These are phyloP conservation scores for Penicillium bovifimosum DNA, from an alignment of 495 filamentous ascomycete species.

Conservation along the genomic window DNA sequence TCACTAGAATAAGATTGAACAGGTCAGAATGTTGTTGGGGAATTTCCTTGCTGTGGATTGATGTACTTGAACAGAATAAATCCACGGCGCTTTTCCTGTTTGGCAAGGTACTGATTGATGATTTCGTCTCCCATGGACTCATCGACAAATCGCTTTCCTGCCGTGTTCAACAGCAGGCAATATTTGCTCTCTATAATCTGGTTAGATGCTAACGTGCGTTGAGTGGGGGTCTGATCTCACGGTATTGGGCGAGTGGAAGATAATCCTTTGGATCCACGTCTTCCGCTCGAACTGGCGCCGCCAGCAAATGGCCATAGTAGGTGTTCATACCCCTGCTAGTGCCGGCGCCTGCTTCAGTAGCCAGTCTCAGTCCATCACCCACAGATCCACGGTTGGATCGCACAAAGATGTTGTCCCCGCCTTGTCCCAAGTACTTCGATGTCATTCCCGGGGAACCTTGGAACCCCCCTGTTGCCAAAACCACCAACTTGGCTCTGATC, in stretches of 20 bases:
- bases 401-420: conserved; percentile 24
- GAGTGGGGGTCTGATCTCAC: not conserved
- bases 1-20: conserved; percentile 9
- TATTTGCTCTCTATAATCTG: conserved; percentile 19
- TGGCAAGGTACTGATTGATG: conserved; percentile 27
- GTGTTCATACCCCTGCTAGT: conserved; percentile 23
- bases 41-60: not conserved
- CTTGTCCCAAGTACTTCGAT: conserved; percentile 17
- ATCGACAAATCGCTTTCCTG: conserved; percentile 18
- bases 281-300: conserved; percentile 16
- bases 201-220: not conserved
- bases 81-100: conserved; percentile 23
- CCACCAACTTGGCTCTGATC: conserved; percentile 17
- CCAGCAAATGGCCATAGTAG: conserved; percentile 24
- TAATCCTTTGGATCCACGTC: conserved; percentile 21
- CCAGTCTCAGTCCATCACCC: conserved; percentile 21
- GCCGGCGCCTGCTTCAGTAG: conserved; percentile 14
- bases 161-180: conserved; percentile 18
- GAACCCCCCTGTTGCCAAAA: conserved; percentile 25
- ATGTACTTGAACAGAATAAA: conserved; percentile 24
- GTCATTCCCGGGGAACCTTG: conserved; percentile 17
- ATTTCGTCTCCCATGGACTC: conserved; percentile 25
- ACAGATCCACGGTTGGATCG: conserved; percentile 25
- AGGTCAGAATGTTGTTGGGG: not conserved
- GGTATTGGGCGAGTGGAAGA: conserved; percentile 23